phyloP scores from a whole-genome alignment of 352 stramenopile genomes.

The Pseudoperonospora humuli region DNA sequence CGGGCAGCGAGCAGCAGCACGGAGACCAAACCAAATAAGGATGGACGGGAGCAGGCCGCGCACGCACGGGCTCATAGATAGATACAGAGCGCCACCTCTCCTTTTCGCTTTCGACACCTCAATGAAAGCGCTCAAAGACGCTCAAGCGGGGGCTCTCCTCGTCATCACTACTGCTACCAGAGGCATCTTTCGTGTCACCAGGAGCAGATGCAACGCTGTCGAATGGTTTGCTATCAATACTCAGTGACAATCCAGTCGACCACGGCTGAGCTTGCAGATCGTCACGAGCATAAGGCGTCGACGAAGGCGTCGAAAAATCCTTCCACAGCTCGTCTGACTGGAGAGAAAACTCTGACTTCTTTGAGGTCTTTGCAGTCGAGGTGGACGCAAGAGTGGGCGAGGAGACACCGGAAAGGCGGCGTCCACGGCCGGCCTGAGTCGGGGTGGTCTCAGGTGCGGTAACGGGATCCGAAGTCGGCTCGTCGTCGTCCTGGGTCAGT shows the following conservation, averaged over 20 bases:
- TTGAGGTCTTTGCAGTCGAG: slow-evolving; percentile 11
- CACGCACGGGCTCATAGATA: slow-evolving; percentile 36
- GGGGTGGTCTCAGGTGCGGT: slow-evolving; percentile 18
- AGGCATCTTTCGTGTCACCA: slow-evolving; percentile 18
- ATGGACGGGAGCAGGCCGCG: slow-evolving; percentile 19
- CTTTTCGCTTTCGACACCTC: slow-evolving; percentile 35
- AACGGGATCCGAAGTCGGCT: slow-evolving; percentile 21
- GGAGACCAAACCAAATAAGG: slow-evolving; percentile 24
- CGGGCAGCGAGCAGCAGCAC: slow-evolving; percentile 23
- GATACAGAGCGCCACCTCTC: slow-evolving; percentile 42
- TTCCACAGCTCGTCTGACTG: slow-evolving; percentile 73
- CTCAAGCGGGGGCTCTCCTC: slow-evolving; percentile 72
- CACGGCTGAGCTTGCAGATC: slow-evolving; percentile 43
- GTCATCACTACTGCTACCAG: slow-evolving; percentile 36
- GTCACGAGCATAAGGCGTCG: slow-evolving; percentile 22
- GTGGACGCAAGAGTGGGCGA: slow-evolving; percentile 14
- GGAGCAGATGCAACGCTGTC: slow-evolving; percentile 14
- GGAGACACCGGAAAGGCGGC: slow-evolving; percentile 13
- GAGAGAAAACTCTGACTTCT: slow-evolving; percentile 48
- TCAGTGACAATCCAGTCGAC: slow-evolving; percentile 52
- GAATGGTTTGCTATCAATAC: slow-evolving; percentile 47
- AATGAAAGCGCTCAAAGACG: slow-evolving; percentile 82
- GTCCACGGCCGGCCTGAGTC: slow-evolving; percentile 1
- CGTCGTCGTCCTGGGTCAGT: slow-evolving; percentile 43
- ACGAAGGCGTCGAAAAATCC: slow-evolving; percentile 47